Conservation (phyloP, 2,329 filamentous ascomycete species). For the Zasmidium angulare region DNA sequence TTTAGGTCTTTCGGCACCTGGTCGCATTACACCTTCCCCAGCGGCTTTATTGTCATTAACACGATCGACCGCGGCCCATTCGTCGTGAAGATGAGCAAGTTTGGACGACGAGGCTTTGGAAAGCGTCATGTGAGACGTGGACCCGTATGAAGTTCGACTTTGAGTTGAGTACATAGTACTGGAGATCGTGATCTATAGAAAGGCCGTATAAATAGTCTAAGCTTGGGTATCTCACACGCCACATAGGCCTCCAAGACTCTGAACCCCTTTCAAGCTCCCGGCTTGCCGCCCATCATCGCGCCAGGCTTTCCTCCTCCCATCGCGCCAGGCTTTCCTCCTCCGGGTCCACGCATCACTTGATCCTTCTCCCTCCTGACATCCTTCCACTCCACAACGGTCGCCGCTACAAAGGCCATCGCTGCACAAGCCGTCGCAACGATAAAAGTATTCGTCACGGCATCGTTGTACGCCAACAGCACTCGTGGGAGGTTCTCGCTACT, state of each 20-base stretch:
- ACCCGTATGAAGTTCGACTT: neutral
- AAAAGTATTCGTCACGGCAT: conserved; percentile 58
- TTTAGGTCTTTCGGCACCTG: conserved; percentile 40
- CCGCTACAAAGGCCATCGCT: conserved; percentile 55
- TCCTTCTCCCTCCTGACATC: conserved; percentile 58
- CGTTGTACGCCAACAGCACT: conserved; percentile 65
- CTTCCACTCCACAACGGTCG: conserved; percentile 61
- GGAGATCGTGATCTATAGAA: too few species aligned
- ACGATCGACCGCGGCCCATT: conserved; percentile 55
- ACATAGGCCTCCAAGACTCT: neutral
- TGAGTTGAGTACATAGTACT: too few species aligned
- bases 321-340: neutral
- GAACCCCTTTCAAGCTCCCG: neutral
- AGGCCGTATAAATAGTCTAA: neutral
- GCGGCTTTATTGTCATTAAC: conserved; percentile 53
- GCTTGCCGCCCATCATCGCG: neutral
- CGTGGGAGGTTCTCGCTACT: conserved; percentile 48
- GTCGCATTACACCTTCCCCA: conserved; percentile 53
- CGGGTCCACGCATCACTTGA: conserved; percentile 25
- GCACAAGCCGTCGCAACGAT: conserved; percentile 59
- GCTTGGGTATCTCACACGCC: neutral
- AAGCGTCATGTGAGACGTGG: neutral
- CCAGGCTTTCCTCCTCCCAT: neutral
- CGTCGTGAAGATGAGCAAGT: conserved; percentile 42
- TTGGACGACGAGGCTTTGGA: neutral